Evolutionary conservation across 1,284 basidiomycete genomes (phyloP).

Genomic region (Erythrobasidium hasegawianum): DNA sequence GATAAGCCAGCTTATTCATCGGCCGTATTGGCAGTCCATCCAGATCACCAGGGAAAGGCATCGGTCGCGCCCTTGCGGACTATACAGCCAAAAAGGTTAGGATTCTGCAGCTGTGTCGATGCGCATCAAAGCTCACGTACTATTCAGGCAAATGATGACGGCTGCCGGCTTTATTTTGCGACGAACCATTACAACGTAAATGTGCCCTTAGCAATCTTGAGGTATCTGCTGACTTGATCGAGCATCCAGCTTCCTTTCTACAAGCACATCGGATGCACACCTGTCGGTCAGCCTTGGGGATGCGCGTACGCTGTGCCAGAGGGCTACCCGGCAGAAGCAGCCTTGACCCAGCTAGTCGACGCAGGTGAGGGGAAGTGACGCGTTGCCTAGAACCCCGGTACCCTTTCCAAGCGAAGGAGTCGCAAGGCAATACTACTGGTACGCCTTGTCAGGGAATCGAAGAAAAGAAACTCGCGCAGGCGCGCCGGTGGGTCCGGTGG

Average conservation of each 20-base stretch:
- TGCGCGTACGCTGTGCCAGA: background rate
- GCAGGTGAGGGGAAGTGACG: no score
- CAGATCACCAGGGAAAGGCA: conserved; percentile 13
- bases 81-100: conserved; percentile 3
- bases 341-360: no score
- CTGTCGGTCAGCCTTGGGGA: background rate
- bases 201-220: background rate
- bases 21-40: conserved; percentile 8
- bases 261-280: conserved; percentile 2
- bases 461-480: no score
- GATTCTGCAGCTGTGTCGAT: background rate
- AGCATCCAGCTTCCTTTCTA: background rate
- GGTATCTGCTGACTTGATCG: background rate
- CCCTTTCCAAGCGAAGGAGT: no score
- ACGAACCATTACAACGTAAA: background rate
- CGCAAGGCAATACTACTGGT: no score
- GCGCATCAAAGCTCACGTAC: background rate
- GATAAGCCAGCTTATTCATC: background rate
- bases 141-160: background rate
- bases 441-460: no score
- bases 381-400: no score
- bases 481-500: no score
- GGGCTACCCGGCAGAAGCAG: conserved; percentile 3
- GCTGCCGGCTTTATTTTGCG: background rate
- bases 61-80: conserved; percentile 4